Evolutionary conservation across 2,329 filamentous ascomycete species (phyloP).

Genomic region (Aureobasidium sp.): DNA sequence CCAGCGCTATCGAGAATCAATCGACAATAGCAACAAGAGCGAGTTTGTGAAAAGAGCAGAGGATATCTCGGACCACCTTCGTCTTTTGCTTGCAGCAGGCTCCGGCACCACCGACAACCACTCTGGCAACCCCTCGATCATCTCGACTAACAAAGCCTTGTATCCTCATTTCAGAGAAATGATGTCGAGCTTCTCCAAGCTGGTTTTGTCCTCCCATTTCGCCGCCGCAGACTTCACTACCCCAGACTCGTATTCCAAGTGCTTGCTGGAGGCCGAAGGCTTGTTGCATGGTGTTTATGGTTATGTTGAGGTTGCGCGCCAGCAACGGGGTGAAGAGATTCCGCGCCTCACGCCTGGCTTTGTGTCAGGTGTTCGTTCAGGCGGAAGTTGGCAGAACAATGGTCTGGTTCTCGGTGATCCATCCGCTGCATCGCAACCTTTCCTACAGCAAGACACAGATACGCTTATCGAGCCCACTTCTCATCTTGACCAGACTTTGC

Average conservation of each 20-base stretch:
- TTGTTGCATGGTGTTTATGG: conserved; percentile 89
- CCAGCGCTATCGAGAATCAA: conserved; percentile 82
- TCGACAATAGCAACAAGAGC: conserved; percentile 71
- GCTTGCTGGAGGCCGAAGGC: conserved; percentile 92
- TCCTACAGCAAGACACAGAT: conserved; percentile 83
- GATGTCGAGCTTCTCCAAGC: conserved; percentile 99
- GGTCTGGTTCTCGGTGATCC: conserved; percentile 58
- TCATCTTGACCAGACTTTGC: conserved; percentile 63
- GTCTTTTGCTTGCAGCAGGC: conserved; percentile 85
- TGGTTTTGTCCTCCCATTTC: conserved; percentile 96
- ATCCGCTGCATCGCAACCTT: conserved; percentile 52
- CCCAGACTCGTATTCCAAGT: conserved; percentile 88
- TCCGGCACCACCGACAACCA: conserved; percentile 98
- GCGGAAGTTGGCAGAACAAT: conserved; percentile 78
- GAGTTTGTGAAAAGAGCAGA: conserved; percentile 94
- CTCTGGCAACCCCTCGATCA: conserved; percentile 97
- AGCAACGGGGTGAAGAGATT: conserved; percentile 88
- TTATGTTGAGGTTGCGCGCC: conserved; percentile 89
- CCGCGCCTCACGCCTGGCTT: conserved; percentile 91
- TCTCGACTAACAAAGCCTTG: conserved; percentile 92
- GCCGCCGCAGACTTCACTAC: conserved; percentile 93
- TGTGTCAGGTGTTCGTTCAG: conserved; percentile 71
- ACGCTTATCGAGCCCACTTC: conserved; percentile 61
- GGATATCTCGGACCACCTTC: conserved; percentile 93
- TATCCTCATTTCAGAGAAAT: conserved; percentile 98